phyloP scores from a whole-genome alignment of 148 eudicot species.

The Amaranthus palmeri region DNA sequence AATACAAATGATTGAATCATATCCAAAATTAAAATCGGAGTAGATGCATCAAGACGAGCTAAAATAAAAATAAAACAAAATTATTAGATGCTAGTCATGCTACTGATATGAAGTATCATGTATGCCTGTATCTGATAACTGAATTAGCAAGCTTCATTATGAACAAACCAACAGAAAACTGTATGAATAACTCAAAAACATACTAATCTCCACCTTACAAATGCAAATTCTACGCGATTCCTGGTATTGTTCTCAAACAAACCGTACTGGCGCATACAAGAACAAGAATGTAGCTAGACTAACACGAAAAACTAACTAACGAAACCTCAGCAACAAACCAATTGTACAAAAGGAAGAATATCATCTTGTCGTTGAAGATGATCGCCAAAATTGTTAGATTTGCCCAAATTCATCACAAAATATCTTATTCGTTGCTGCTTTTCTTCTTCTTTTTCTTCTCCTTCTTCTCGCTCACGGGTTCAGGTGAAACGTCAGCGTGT shows the following conservation, averaged over 20 bases:
- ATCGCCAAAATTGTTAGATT: slow-evolving; percentile 36
- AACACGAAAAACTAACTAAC: slow-evolving; percentile 5
- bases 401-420: slow-evolving; percentile 7
- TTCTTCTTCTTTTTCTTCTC: slow-evolving; percentile 70
- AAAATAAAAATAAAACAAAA: too few relatives aligned
- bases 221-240: neutral
- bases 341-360: slow-evolving; percentile 25
- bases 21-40: neutral
- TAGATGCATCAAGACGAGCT: neutral
- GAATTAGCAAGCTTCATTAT: too few relatives aligned
- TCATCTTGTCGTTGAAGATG: neutral
- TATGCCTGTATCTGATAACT: too few relatives aligned
- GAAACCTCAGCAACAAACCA: slow-evolving; percentile 4
- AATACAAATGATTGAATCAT: neutral
- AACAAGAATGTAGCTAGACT: neutral
- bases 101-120: too few relatives aligned
- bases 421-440: slow-evolving; percentile 43
- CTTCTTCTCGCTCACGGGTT: slow-evolving; percentile 51
- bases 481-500: slow-evolving; percentile 52
- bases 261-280: slow-evolving; percentile 5
- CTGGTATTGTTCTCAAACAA: slow-evolving; percentile 2
- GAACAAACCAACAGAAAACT: too few relatives aligned
- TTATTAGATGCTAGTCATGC: too few relatives aligned
- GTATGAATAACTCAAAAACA: too few relatives aligned
- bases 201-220: too few relatives aligned